Base-by-base conservation (phyloP, 306 rosid species). In the Lathyrus oleraceus region DNA sequence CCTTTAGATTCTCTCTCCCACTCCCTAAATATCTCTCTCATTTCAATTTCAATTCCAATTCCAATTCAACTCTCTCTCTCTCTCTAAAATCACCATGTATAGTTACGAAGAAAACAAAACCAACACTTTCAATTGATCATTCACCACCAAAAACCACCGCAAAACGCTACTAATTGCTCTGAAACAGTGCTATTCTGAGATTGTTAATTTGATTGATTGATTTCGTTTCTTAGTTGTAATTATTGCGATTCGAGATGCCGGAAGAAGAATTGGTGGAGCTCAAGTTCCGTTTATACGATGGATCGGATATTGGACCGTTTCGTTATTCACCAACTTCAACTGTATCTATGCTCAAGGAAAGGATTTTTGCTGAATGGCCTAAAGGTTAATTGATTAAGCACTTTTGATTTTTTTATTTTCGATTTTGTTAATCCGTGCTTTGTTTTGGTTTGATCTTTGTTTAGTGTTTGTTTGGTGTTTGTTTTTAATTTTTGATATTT, bases 241-340 rank as follows among this genome's bases (percentile, higher is more conserved):
- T 47, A 3, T 6, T 14, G 21, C 38, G 77, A 62, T 64, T 78
- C 65, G 75, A 75, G 89, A 91, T 91, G 97, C 90, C 96, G 70
- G 96, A 91, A 80, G 91, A 91, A 73, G 96, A 91, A 71, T 48
- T 84, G 61, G 81, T 89, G 28, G 97, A 91, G 84, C 91, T 91
- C 25, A 91, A 89, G 87, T 91, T 91, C 75, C 96, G 96, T 40
- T 88, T 89, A 16, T 91, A 84, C 47, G 97, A 91, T 79, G 97
- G 97, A 79, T 82, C 96, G 23, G 95, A 91, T 76, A 84, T 91
- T 4, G 97, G 97, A 61, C 97, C 97, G 3, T 87, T 84, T 48
- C 85, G 89, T 38, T 91, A 85, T 66, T 87, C 94, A 1, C 96
- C 88, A 1, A 82, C 94, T 21, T 89, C 96, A 4, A 91, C 96